Conservation (phyloP, 1,284 basidiomycete species). For the Cryptococcus hybrid region DNA sequence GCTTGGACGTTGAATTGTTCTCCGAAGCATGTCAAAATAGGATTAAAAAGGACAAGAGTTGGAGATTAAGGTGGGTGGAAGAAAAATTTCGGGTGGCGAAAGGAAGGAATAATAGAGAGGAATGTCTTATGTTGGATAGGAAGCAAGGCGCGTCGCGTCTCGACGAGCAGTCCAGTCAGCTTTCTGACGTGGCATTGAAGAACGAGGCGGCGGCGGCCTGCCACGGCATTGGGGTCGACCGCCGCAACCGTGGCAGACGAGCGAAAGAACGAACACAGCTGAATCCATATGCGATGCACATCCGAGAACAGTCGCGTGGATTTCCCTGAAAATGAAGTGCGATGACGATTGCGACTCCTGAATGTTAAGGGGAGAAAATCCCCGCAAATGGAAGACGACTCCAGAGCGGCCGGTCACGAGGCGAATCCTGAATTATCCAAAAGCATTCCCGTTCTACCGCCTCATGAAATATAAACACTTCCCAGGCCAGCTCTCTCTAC, state of each 20-base stretch:
- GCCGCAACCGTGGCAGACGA: no score
- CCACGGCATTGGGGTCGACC: no score
- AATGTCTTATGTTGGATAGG: background rate
- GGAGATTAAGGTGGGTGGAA: background rate
- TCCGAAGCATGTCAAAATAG: slow-evolving; percentile 29
- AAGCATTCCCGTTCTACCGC: no score
- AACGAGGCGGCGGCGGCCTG: no score
- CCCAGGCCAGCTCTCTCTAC: no score
- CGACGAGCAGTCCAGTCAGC: background rate
- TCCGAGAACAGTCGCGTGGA: background rate
- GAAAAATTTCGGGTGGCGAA: background rate
- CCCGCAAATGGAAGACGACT: no score
- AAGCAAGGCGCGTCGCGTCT: slow-evolving; percentile 2
- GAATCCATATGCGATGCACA: background rate
- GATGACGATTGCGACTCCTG: background rate
- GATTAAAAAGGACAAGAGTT: background rate
- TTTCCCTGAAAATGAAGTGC: background rate
- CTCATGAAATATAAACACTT: no score
- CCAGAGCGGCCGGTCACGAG: no score
- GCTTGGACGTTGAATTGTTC: slow-evolving; percentile 23
- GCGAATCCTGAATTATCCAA: no score
- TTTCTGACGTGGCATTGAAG: background rate
- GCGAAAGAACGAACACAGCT: background rate
- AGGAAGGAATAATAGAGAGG: background rate
- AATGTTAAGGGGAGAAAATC: no score